Conservation (phyloP, 768 basidiomycete genomes). For the Lentinula raphanica region DNA sequence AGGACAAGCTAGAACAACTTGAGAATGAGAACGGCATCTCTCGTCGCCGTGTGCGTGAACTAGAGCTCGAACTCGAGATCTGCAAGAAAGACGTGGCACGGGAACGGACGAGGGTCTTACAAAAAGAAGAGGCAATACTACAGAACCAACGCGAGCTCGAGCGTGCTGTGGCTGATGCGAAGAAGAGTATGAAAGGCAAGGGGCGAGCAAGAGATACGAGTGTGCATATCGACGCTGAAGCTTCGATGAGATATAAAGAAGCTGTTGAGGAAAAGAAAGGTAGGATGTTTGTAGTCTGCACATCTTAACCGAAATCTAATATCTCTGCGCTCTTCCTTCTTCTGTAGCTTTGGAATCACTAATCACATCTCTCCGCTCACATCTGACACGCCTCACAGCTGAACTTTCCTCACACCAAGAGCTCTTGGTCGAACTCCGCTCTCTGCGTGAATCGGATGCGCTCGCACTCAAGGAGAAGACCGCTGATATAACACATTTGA, state of each 20-base stretch:
- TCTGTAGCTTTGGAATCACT: slow-evolving; percentile 73
- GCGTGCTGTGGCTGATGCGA: slow-evolving; percentile 14
- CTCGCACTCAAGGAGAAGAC: slow-evolving; percentile 41
- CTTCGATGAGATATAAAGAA: slow-evolving; percentile 57
- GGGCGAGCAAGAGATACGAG: slow-evolving; percentile 24
- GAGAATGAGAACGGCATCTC: slow-evolving; percentile 83
- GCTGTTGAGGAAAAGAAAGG: slow-evolving; percentile 89
- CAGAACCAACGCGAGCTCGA: slow-evolving; percentile 20
- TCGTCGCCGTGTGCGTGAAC: slow-evolving; percentile 74
- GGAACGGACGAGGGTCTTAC: slow-evolving; percentile 61
- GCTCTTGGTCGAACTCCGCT: slow-evolving; percentile 60
- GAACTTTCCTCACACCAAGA: slow-evolving; percentile 76
- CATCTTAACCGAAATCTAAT: too few relatives aligned
- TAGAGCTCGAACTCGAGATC: slow-evolving; percentile 81
- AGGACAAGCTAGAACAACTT: slow-evolving; percentile 63
- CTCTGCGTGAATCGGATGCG: slow-evolving; percentile 54
- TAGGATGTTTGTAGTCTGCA: slow-evolving; percentile 24
- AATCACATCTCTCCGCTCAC: slow-evolving; percentile 64
- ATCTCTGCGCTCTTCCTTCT: not conserved
- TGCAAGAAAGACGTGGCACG: slow-evolving; percentile 73
- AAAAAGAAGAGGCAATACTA: slow-evolving; percentile 45
- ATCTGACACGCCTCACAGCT: slow-evolving; percentile 71
- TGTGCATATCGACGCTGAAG: slow-evolving; percentile 27
- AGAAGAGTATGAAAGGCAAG: slow-evolving; percentile 30
- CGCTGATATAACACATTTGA: slow-evolving; percentile 61